Conservation (phyloP, 495 filamentous ascomycete genomes). For the Trichocladium antarcticum region DNA sequence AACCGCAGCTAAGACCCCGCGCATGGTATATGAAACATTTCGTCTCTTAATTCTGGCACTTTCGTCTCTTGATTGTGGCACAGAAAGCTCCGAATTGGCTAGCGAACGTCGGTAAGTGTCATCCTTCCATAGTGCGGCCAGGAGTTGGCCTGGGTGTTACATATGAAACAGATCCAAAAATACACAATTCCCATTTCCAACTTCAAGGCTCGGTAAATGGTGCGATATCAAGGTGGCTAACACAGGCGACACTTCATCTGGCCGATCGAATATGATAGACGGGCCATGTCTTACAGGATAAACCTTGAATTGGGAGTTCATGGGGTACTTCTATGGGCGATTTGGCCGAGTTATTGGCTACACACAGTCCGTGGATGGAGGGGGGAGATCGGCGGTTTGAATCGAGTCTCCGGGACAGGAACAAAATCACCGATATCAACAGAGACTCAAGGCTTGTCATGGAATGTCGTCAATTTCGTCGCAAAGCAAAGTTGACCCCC, state of each 20-base stretch:
- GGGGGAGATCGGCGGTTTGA: too few species aligned
- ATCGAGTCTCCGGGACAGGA: neutral
- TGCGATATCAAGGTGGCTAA: too few species aligned
- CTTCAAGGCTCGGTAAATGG: too few species aligned
- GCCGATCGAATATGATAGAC: too few species aligned
- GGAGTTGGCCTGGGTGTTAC: neutral
- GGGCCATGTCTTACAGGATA: too few species aligned
- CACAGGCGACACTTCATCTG: too few species aligned
- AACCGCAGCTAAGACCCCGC: neutral
- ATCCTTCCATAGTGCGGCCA: neutral
- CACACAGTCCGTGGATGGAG: too few species aligned
- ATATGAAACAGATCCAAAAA: conserved; percentile 9
- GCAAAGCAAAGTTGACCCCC: conserved; percentile 41
- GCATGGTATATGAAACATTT: conserved; percentile 1
- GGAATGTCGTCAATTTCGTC: conserved; percentile 44
- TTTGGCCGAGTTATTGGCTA: too few species aligned
- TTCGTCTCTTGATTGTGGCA: neutral
- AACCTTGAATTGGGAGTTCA: too few species aligned
- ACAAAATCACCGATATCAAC: neutral
- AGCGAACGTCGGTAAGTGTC: neutral
- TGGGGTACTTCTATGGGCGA: too few species aligned
- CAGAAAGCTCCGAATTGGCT: neutral
- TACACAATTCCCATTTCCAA: neutral
- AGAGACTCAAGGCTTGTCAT: conserved; percentile 20
- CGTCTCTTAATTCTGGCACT: neutral